These are phyloP conservation scores for Arthrobotrys conoides DNA, from an alignment of 2,329 filamentous ascomycete genomes.

Conservation along the genomic window DNA sequence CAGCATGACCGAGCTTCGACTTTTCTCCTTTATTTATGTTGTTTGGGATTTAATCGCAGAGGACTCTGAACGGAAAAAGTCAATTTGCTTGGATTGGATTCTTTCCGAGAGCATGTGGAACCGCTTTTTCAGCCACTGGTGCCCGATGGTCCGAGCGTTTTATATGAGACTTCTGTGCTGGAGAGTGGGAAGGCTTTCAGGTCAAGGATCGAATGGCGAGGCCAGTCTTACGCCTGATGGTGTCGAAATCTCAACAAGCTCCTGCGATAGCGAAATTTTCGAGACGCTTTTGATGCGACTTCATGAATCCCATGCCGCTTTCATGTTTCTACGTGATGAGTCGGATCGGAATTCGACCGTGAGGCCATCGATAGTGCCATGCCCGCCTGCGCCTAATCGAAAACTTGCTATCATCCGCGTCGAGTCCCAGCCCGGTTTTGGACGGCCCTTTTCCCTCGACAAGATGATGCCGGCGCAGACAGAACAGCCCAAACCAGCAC, in stretches of 20 bases:
- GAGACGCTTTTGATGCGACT: slow-evolving; percentile 42
- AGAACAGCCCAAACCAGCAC: slow-evolving; percentile 27
- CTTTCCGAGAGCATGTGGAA: slow-evolving; percentile 82
- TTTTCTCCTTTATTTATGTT: slow-evolving; percentile 84
- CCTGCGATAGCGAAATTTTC: slow-evolving; percentile 76
- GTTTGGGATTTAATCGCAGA: slow-evolving; percentile 81
- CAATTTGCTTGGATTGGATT: slow-evolving; percentile 81
- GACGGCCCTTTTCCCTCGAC: slow-evolving; percentile 52
- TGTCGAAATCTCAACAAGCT: slow-evolving; percentile 67
- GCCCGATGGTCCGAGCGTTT: slow-evolving; percentile 93
- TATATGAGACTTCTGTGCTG: slow-evolving; percentile 92
- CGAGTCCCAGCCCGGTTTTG: slow-evolving; percentile 73
- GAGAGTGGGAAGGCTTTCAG: slow-evolving; percentile 80
- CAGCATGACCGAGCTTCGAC: slow-evolving; percentile 88
- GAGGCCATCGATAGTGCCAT: slow-evolving; percentile 82
- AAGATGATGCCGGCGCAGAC: slow-evolving; percentile 45
- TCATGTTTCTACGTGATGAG: slow-evolving; percentile 46
- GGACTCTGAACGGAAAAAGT: slow-evolving; percentile 77
- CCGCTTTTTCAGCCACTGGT: slow-evolving; percentile 92
- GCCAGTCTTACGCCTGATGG: slow-evolving; percentile 45
- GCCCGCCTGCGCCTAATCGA: slow-evolving; percentile 85
- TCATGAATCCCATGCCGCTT: slow-evolving; percentile 38
- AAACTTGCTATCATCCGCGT: slow-evolving; percentile 90
- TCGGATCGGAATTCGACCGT: slow-evolving; percentile 67
- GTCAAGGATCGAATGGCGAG: slow-evolving; percentile 34